phyloP scores from a whole-genome alignment of 495 filamentous ascomycete species.

The Daldinia bambusicola region DNA sequence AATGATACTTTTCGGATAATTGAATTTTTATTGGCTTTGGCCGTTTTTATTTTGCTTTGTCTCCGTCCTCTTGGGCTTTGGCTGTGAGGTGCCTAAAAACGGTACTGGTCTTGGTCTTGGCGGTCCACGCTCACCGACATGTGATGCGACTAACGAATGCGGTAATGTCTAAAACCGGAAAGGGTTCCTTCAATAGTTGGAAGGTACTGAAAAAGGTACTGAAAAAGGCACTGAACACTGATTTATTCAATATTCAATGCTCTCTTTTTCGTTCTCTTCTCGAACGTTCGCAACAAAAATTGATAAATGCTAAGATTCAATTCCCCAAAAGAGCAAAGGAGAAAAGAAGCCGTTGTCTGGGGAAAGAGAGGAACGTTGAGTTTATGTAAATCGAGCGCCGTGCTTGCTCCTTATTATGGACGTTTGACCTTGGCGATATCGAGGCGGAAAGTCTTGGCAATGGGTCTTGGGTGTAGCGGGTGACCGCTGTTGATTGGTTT shows the following conservation, averaged over 20 bases:
- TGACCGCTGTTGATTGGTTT: conserved; percentile 38
- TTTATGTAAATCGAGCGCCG: conserved; percentile 56
- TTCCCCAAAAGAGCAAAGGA: conserved; percentile 37
- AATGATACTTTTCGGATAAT: background rate
- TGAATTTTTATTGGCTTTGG: no score
- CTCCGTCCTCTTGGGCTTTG: background rate
- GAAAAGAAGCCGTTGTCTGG: conserved; percentile 34
- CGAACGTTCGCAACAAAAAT: background rate
- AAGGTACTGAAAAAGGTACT: background rate
- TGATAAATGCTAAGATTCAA: conserved; percentile 28
- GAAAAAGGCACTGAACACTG: background rate
- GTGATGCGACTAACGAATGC: conserved; percentile 10
- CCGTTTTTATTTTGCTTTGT: background rate
- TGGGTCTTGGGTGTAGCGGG: conserved; percentile 45
- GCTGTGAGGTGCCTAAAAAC: background rate
- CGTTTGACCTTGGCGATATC: conserved; percentile 56
- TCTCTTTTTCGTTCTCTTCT: background rate
- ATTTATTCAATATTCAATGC: background rate
- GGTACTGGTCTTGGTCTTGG: conserved; percentile 2
- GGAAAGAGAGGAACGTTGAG: conserved; percentile 44
- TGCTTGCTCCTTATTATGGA: conserved; percentile 59
- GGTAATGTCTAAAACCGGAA: conserved; percentile 9
- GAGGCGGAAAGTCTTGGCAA: conserved; percentile 61
- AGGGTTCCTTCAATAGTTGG: background rate
- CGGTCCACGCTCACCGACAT: conserved; percentile 28